Evolutionary conservation across 768 basidiomycete species (phyloP).

Genomic region (Amanita molliuscula): DNA sequence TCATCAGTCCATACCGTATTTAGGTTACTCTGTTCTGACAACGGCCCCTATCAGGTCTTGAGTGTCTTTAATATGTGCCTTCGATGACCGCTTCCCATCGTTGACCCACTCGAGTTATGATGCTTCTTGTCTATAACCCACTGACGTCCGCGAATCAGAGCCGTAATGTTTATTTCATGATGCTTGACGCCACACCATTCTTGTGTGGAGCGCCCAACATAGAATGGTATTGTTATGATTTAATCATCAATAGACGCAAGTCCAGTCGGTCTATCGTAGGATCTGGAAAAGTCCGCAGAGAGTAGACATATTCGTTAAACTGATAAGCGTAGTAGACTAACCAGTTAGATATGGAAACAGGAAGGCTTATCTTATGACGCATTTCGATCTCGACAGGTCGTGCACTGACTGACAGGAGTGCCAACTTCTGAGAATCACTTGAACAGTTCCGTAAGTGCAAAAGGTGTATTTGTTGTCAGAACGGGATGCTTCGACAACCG

Average conservation of each 20-base stretch:
- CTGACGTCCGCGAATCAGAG: not conserved
- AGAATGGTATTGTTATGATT: not conserved
- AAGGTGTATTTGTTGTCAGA: not conserved
- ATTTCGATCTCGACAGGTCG: not conserved
- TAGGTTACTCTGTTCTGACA: not conserved
- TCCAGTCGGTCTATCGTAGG: not conserved
- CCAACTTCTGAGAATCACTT: not conserved
- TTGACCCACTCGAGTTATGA: not conserved
- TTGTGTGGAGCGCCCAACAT: not conserved
- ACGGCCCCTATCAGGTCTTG: not conserved
- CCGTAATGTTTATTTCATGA: not conserved
- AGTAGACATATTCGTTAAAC: not conserved
- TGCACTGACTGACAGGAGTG: not conserved
- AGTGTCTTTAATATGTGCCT: constrained; percentile 1
- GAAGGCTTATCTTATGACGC: not conserved
- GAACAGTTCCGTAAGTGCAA: not conserved
- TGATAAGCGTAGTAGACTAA: not conserved
- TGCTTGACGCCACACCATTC: not conserved
- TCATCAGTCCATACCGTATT: not conserved
- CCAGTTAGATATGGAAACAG: not conserved
- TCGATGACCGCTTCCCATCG: not conserved
- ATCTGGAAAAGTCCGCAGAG: not conserved
- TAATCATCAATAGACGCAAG: not conserved
- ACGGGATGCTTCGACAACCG: not conserved
- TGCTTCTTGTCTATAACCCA: constrained; percentile 1